Evolutionary conservation across 768 basidiomycete genomes (phyloP), one percentile per base, ranked within the genome.

Genomic region (Boletus vinaceobasis): DNA sequence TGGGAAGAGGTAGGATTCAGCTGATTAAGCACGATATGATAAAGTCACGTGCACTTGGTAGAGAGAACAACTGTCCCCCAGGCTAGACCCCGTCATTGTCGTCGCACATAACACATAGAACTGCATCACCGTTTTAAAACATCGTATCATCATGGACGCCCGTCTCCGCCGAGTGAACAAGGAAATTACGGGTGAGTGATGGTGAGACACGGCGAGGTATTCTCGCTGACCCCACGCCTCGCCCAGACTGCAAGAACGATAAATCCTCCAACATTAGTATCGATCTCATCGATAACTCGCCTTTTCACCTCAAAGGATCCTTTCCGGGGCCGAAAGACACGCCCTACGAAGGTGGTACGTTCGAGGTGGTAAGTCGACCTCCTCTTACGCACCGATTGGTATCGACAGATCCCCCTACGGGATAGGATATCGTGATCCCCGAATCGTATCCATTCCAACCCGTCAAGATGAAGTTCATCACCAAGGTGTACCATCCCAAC

Each of bases 391-490:
- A 8, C 23, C 51, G 36, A 45, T 31, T n/a, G 31, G 49, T 27
- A 38, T 59, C 50, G n/a, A 10, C 19, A 33, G 40, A 57, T 6
- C n/a, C 40, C 39, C 49, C 21, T 46, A 33, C 27, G 21, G 27
- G 23, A 33, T 64, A 93, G 91, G 94, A 98, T 67, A 98, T 98
- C 60, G 79, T 87, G 19, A 92, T 98, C 62, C 94, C 94, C 8
- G 91, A 93, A 42, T 84, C 90, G 46, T 93, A 93, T 67, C 91
- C 90, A 17, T 92, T 93, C 71, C 89, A 93, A 67, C 93, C 96
- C 0, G 88, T 95, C 50, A 97, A 98, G 80, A 97, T 98, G 93
- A 95, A 94, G 70, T 98, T 98, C 74, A 85, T 96, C 57, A 98
- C 95, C 36, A 93, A 93, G 71, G 88, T 96, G 29, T 97, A 93